Base-by-base conservation (phyloP, 306 rosid species). In the Sindora glabra region DNA sequence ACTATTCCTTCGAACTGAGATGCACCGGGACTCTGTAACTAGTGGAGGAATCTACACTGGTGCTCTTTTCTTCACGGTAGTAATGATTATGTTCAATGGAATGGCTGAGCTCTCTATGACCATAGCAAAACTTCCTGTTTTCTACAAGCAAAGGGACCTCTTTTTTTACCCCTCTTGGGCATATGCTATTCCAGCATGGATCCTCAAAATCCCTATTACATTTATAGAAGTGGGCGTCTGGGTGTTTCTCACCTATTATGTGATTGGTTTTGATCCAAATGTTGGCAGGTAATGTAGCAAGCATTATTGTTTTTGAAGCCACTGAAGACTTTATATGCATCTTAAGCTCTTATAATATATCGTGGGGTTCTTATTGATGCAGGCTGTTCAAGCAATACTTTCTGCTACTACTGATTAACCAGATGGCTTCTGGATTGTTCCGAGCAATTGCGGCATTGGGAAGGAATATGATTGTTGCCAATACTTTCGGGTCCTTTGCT, bases 141-240 rank as follows among this genome's bases (percentile, higher is more conserved):
- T 82, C 48, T 87, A 77, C 73, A 87, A 87, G 79, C 96, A 87
- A 62, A 47, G 92, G 24, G 81, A 84, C 55, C 75, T 77, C 37
- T 34, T 46, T 1, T 87, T 87, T 70, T 84, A 48, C 50, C 96
- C 96, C 22, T 24, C 87, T 24, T 87, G 96, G 92, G 77, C 77
- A 0, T 87, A 68, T 69, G 74, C 89, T 54, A 70, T 87, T 65
- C 96, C 96, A 2, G 8, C 55, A 15, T 84, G 85, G 89, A 54
- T 87, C 40, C 83, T 82, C 48, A 79, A 73, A 30, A 82, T 87
- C 29, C 96, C 92, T 1, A 17, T 81, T 7, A 40, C 83, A 22
- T 13, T 79, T 17, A 17, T 36, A 13, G 96, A 87, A 69, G 89
- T 67, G 13, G 75, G 38, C 26, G 56, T 84, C 19, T 87, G 96